Evolutionary conservation across 768 basidiomycete species (phyloP).

Genomic region (Favolaschia claudopus): DNA sequence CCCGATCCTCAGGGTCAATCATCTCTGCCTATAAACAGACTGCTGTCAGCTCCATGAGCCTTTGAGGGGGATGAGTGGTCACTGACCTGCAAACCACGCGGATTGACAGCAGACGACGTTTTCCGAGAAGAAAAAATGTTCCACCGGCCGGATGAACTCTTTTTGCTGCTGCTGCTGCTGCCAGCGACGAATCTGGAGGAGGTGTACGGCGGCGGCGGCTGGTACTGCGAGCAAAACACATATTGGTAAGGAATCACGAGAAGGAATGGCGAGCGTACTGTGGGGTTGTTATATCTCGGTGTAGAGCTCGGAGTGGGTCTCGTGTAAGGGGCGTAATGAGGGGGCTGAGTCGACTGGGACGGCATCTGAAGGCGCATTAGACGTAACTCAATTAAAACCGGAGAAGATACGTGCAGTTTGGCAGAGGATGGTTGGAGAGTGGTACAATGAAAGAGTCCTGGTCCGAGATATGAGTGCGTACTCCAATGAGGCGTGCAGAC

Average conservation of each 20-base stretch:
- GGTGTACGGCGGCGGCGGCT: slow-evolving; percentile 15
- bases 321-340: neutral
- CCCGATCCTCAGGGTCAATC: slow-evolving; percentile 47
- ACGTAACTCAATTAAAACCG: too few species aligned
- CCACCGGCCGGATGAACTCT: neutral
- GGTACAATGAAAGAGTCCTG: neutral
- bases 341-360: neutral
- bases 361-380: neutral
- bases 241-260: neutral
- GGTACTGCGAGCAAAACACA: neutral
- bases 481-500: too few species aligned
- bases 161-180: neutral
- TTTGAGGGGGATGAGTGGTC: neutral
- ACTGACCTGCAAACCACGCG: slow-evolving; percentile 6
- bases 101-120: neutral
- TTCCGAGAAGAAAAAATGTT: slow-evolving; percentile 17
- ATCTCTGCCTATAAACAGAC: slow-evolving; percentile 32
- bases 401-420: too few species aligned
- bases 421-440: neutral
- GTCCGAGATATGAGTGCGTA: too few species aligned
- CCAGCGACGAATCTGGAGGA: neutral
- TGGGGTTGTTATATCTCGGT: neutral
- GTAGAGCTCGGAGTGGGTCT: neutral
- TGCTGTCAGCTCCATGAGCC: neutral
- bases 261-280: neutral